phyloP scores from a whole-genome alignment of 768 basidiomycete species.

The Lentinus tigrinus region DNA sequence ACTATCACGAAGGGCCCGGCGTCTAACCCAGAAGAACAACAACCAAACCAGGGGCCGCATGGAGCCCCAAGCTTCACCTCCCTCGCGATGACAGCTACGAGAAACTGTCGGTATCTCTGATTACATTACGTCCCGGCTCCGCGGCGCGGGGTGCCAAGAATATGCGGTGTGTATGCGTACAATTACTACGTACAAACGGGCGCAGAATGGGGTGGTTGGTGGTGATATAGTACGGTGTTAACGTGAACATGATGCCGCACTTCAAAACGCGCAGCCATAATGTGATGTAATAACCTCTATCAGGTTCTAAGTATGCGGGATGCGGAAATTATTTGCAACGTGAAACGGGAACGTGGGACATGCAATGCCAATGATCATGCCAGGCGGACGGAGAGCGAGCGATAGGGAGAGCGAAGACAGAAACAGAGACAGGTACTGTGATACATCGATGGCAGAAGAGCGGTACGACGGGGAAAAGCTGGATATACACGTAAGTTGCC shows the following conservation, averaged over 20 bases:
- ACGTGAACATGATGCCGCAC: slow-evolving; percentile 1
- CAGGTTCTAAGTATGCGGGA: slow-evolving; percentile 14
- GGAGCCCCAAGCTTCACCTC: neutral
- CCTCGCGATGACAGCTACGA: slow-evolving; percentile 10
- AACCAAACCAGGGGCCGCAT: neutral
- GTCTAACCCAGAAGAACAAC: no score
- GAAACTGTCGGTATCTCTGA: slow-evolving; percentile 11
- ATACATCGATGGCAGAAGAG: slow-evolving; percentile 15
- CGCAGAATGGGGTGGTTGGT: neutral
- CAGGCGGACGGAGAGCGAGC: neutral
- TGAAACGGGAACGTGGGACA: neutral
- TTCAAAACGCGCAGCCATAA: slow-evolving; percentile 5
- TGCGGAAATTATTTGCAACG: slow-evolving; percentile 11
- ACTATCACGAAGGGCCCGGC: no score
- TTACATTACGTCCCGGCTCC: slow-evolving; percentile 7
- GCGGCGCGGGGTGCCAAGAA: slow-evolving; percentile 9
- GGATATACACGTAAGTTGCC: slow-evolving; percentile 18
- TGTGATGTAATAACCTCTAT: slow-evolving; percentile 17
- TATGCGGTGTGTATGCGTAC: slow-evolving; percentile 11
- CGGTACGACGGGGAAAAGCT: slow-evolving; percentile 1
- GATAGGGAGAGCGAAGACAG: neutral
- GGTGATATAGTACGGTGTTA: slow-evolving; percentile 16
- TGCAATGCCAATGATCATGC: no score
- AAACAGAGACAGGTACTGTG: neutral
- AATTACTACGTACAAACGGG: slow-evolving; percentile 15